Percentiles rank a stretch among this genome's conserved stretches.
Evolutionary conservation across 2,329 filamentous ascomycete genomes (phyloP).

Genomic region (Hortaea werneckii): DNA sequence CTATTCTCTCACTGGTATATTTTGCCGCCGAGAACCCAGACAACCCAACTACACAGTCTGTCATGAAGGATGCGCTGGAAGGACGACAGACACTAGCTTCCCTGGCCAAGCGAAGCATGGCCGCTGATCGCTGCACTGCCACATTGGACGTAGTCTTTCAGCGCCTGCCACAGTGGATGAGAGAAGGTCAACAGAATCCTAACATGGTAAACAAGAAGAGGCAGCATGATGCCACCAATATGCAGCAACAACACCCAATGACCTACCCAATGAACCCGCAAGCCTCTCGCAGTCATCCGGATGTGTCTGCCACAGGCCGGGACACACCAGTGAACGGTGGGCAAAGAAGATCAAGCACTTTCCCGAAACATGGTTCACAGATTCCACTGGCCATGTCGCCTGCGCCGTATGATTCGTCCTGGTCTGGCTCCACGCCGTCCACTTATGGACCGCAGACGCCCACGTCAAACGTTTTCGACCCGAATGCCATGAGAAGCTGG

Average conservation of each 20-base stretch:
- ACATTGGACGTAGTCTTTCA: conserved; percentile 75
- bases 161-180: conserved; percentile 54
- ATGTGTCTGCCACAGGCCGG: conserved; percentile 11
- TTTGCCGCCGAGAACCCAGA: conserved; percentile 73
- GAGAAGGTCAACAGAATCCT: conserved; percentile 36
- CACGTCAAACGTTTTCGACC: conserved; percentile 12
- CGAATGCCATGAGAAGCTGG: conserved; percentile 8
- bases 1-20: conserved; percentile 68
- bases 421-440: conserved; percentile 16
- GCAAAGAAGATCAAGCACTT: conserved; percentile 18
- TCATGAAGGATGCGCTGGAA: conserved; percentile 73
- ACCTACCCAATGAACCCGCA: neutral
- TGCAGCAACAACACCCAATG: conserved; percentile 1
- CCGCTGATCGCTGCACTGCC: conserved; percentile 73
- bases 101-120: conserved; percentile 73
- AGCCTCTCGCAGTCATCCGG: conserved; percentile 19
- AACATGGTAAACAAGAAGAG: conserved; percentile 34
- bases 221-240: conserved; percentile 23
- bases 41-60: conserved; percentile 63
- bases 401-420: conserved; percentile 6
- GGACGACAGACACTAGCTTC: conserved; percentile 74
- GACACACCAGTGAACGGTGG: conserved; percentile 5
- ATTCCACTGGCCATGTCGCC: conserved; percentile 1
- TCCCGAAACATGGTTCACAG: conserved; percentile 11
- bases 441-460: conserved; percentile 18